Base-by-base conservation (phyloP, 1,139 yeast species). In the Wickerhamomyces sp. region DNA sequence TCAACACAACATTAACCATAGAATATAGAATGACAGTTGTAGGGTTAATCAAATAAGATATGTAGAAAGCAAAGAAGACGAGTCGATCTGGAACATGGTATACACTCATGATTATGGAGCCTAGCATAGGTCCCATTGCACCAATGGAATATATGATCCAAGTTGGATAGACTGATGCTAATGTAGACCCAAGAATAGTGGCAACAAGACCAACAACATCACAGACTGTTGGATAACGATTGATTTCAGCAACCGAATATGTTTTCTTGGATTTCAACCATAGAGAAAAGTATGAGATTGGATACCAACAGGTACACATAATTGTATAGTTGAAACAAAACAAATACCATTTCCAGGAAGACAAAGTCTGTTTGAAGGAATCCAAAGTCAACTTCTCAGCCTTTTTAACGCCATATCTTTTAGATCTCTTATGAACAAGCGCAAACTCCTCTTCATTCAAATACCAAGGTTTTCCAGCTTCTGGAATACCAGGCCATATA, bases 71-170 rank as follows among this genome's bases (percentile, higher is more conserved):
- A 29, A 37, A 35, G 25, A 42, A 48, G 4, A 51, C 44, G 14
- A 37, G 32, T 14, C 39, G 26, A 9, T 44, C 38, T 2, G 59
- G 41, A 30, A 62, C 61, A 41, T 61, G 50, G 80, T 72, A 18
- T 54, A 61, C 20, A 51, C 42, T 64, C 65, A 62, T 47, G 55
- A 61, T 43, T 57, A 58, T 20, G 54, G 58, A 42, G 54, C 56
- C 28, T 15, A 46, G 30, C 2, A 39, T 25, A 4, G 36, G 33
- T 31, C 43, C 48, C 18, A 37, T 37, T 5, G 51, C 46, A 14
- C 46, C 33, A 31, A 40, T 41, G 13, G 50, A 42, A 18, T 34
- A 39, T 3, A 42, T 14, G 16, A 60, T 44, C 43, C 63, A 59
- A 5, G 64, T 62, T 2, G 65, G 65, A 56, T 26, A 26, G 51